phyloP scores from a whole-genome alignment of 805 yeast genomes.

The Starmerella bombicola region DNA sequence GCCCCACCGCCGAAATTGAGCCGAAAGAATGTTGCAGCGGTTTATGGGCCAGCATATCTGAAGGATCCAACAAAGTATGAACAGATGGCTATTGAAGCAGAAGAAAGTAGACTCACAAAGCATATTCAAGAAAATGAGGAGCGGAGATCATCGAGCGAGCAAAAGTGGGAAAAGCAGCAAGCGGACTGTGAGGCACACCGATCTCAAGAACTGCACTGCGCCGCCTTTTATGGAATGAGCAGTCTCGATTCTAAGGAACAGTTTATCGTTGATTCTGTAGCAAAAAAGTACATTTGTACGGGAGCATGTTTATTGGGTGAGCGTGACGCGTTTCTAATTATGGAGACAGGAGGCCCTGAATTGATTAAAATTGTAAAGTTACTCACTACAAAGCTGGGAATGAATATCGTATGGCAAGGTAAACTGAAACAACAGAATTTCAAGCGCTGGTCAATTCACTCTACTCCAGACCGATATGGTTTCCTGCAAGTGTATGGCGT shows the following conservation, averaged over 20 bases:
- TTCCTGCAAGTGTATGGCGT: constrained; percentile 8
- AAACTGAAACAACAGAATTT: constrained; percentile 42
- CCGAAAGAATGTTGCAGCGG: constrained; percentile 72
- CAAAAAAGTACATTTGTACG: constrained; percentile 51
- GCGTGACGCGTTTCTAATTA: constrained; percentile 45
- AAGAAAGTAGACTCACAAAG: constrained; percentile 42
- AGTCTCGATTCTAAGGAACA: constrained; percentile 53
- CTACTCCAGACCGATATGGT: constrained; percentile 2
- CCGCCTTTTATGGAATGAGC: constrained; percentile 41
- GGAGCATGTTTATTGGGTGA: constrained; percentile 39
- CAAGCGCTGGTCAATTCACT: constrained; percentile 54
- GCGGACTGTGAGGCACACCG: constrained; percentile 40
- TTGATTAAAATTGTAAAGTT: constrained; percentile 52
- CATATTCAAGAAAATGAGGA: constrained; percentile 53
- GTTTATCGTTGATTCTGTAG: constrained; percentile 68
- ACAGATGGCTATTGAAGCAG: constrained; percentile 52
- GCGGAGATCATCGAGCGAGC: constrained; percentile 50
- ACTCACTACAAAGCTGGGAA: constrained; percentile 31
- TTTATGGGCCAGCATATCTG: constrained; percentile 71
- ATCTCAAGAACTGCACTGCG: constrained; percentile 40
- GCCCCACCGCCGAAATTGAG: constrained; percentile 86
- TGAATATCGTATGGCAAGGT: constrained; percentile 61
- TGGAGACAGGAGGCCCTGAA: constrained; percentile 60
- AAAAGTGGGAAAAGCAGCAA: constrained; percentile 39
- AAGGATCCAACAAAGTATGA: constrained; percentile 84